phyloP scores from a whole-genome alignment of 2,329 filamentous ascomycete species.

The Cytospora chrysosperma region DNA sequence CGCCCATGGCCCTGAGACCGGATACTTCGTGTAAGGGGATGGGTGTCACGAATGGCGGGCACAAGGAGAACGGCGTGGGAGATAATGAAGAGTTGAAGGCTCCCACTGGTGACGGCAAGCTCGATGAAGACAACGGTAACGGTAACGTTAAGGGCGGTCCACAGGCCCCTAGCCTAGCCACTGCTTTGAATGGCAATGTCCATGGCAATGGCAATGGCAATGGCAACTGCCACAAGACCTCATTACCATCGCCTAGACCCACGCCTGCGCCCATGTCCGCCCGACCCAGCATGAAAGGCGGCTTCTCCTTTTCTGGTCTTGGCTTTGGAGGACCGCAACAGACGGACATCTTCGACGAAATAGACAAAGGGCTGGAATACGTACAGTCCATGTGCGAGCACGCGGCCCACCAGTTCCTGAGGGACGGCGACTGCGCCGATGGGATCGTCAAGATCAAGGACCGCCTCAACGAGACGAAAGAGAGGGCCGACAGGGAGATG shows the following conservation, averaged over 20 bases:
- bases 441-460: conserved; percentile 70
- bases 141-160: not conserved
- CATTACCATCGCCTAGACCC: not conserved
- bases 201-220: conserved; percentile 1
- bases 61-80: not conserved
- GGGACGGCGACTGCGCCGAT: conserved; percentile 78
- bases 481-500: conserved; percentile 59
- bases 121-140: conserved; percentile 12
- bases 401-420: conserved; percentile 85
- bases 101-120: conserved; percentile 29
- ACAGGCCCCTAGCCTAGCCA: conserved; percentile 25
- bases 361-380: conserved; percentile 76
- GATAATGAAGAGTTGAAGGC: conserved; percentile 22
- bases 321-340: conserved; percentile 32
- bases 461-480: conserved; percentile 62
- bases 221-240: not conserved
- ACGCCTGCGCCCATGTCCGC: not conserved
- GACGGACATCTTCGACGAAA: conserved; percentile 63
- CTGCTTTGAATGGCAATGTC: not conserved
- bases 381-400: conserved; percentile 81
- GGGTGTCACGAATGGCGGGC: not conserved
- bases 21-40: not conserved
- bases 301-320: conserved; percentile 18
- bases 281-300: conserved; percentile 25
- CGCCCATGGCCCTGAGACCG: not conserved